These are phyloP conservation scores for Metarhizium robertsii DNA, from an alignment of 2,329 filamentous ascomycete species.

Conservation along the genomic window DNA sequence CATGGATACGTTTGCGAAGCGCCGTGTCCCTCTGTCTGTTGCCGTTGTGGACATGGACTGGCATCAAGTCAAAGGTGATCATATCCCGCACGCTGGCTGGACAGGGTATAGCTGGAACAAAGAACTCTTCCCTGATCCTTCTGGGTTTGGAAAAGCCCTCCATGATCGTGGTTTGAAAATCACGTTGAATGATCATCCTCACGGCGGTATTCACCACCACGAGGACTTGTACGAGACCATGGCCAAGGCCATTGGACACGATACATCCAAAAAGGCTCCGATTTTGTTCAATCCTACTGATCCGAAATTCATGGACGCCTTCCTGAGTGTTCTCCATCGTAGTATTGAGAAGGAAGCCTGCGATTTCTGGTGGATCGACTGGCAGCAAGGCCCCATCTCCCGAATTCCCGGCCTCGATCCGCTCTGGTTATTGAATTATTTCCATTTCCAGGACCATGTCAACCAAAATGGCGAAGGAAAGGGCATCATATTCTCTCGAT, in stretches of 20 bases:
- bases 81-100: conserved; percentile 33
- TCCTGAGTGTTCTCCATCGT: conserved; percentile 46
- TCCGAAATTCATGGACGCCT: conserved; percentile 46
- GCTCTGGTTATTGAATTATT: conserved; percentile 56
- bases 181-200: conserved; percentile 53
- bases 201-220: conserved; percentile 43
- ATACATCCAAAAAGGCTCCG: conserved; percentile 37
- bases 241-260: conserved; percentile 40
- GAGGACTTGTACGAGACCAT: conserved; percentile 48
- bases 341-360: conserved; percentile 44
- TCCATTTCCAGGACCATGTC: conserved; percentile 46
- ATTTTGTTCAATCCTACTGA: conserved; percentile 47
- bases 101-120: conserved; percentile 6
- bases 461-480: conserved; percentile 25
- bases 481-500: conserved; percentile 49
- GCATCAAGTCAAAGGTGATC: conserved; percentile 43
- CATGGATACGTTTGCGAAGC: conserved; percentile 44
- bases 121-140: conserved; percentile 46
- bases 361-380: conserved; percentile 61
- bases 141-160: conserved; percentile 39
- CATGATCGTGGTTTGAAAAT: conserved; percentile 42
- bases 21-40: conserved; percentile 46
- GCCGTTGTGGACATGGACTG: conserved; percentile 59
- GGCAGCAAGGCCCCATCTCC: conserved; percentile 51
- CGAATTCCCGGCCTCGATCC: conserved; percentile 50